phyloP scores from a whole-genome alignment of 306 rosid species.

The Nissolia schottii region DNA sequence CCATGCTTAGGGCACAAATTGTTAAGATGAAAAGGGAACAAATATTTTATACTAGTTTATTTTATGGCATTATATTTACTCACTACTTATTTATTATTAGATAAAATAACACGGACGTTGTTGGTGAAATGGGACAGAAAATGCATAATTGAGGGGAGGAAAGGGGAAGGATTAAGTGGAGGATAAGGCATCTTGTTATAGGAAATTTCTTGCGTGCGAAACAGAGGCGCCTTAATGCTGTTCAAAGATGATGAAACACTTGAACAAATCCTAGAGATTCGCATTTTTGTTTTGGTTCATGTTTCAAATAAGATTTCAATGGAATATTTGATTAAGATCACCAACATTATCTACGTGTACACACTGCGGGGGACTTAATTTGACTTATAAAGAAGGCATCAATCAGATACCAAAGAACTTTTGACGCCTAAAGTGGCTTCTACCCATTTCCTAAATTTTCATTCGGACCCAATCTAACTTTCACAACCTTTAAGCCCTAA shows the following conservation, averaged over 20 bases:
- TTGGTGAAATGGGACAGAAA: background rate
- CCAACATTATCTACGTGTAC: conserved; percentile 9
- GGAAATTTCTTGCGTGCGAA: background rate
- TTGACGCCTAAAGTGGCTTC: background rate
- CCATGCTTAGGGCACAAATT: background rate
- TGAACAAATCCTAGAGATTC: background rate
- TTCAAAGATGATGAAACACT: background rate
- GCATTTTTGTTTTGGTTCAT: background rate
- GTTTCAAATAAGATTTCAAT: conserved; percentile 35
- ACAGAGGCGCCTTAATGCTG: background rate
- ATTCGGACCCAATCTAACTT: background rate
- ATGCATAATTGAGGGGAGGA: background rate
- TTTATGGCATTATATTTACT: too few species aligned
- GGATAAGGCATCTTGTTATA: background rate
- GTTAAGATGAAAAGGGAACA: too few species aligned
- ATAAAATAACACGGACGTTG: too few species aligned
- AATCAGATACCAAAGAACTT: conserved; percentile 7
- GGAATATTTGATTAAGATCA: conserved; percentile 59
- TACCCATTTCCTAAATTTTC: background rate
- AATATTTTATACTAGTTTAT: too few species aligned
- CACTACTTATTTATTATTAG: too few species aligned
- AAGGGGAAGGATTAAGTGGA: background rate
- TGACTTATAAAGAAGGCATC: conserved; percentile 24
- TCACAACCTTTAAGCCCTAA: background rate
- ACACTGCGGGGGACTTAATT: conserved; percentile 21